A percentile compares a stretch with the other conserved stretches of the same genome.
Conservation (phyloP, 176 grass and related monocot genomes). For the Canna indica region DNA sequence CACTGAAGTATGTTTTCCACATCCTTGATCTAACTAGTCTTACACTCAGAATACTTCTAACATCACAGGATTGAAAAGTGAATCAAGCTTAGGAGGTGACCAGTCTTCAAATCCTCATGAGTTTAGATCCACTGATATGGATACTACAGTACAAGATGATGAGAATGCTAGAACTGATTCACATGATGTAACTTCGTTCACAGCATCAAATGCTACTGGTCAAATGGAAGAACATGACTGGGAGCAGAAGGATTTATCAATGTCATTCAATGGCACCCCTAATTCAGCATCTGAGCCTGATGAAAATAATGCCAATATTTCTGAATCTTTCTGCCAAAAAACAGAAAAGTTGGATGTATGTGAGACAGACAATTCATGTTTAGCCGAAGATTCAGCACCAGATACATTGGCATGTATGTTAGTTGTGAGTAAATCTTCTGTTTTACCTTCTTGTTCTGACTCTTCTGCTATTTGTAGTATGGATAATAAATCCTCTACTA, state of each 20-base stretch:
- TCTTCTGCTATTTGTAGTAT: background rate
- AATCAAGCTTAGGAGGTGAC: background rate
- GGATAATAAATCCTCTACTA: background rate
- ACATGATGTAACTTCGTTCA: conserved; percentile 1
- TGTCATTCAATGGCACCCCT: background rate
- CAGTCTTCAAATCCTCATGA: background rate
- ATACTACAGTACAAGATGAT: background rate
- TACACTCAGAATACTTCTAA: background rate
- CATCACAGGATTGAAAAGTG: background rate
- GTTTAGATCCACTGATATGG: background rate
- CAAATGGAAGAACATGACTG: background rate
- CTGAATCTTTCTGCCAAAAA: background rate
- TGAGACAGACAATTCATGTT: background rate
- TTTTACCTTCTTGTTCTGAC: background rate
- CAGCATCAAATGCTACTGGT: background rate
- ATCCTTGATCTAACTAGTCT: conserved; percentile 21
- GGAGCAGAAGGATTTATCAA: background rate
- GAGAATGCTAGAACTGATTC: background rate
- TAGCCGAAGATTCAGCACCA: background rate
- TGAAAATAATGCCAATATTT: background rate
- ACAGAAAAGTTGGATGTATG: background rate
- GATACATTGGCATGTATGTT: background rate
- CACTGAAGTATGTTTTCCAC: background rate
- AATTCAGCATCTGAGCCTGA: background rate
- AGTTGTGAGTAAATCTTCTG: background rate